A percentile compares a stretch with the other conserved stretches of the same genome.
These are phyloP conservation scores for Dioszegia crocea DNA, from an alignment of 768 basidiomycete genomes.

Conservation along the genomic window DNA sequence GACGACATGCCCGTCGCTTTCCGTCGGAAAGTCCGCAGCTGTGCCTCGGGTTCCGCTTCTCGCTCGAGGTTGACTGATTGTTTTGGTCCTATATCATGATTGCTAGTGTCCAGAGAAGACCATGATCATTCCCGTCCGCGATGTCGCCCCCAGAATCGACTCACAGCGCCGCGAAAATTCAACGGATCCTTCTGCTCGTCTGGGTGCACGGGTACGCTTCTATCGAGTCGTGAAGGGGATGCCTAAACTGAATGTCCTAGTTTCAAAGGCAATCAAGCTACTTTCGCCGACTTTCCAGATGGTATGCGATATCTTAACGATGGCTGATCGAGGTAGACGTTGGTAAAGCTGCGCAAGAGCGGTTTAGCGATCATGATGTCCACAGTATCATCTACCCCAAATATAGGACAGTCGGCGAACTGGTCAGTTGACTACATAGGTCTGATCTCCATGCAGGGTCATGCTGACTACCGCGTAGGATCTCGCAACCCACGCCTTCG, in stretches of 20 bases:
- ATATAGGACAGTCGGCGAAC: constrained; percentile 5
- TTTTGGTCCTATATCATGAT: too few species aligned
- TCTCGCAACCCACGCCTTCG: background rate
- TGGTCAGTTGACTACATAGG: background rate
- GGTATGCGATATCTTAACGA: background rate
- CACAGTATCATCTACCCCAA: constrained; percentile 3
- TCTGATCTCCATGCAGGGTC: background rate
- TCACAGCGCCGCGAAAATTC: background rate
- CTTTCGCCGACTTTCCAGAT: constrained; percentile 2
- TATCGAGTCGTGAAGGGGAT: background rate
- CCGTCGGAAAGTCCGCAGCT: too few species aligned
- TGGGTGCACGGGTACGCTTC: constrained; percentile 5
- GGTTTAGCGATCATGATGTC: background rate
- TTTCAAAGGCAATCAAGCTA: constrained; percentile 5
- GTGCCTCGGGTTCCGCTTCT: too few species aligned
- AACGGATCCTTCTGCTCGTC: constrained; percentile 1
- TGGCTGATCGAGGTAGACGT: background rate
- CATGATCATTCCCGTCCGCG: too few species aligned
- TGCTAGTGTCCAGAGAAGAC: too few species aligned
- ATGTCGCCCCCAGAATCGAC: background rate
- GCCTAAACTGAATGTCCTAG: background rate
- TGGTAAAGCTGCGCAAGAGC: background rate
- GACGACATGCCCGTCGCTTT: too few species aligned
- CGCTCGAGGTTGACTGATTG: too few species aligned
- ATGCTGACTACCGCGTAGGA: background rate